Conservation (phyloP, 192 early-diverging fungal genomes). For the Chytriomyces confervae region DNA sequence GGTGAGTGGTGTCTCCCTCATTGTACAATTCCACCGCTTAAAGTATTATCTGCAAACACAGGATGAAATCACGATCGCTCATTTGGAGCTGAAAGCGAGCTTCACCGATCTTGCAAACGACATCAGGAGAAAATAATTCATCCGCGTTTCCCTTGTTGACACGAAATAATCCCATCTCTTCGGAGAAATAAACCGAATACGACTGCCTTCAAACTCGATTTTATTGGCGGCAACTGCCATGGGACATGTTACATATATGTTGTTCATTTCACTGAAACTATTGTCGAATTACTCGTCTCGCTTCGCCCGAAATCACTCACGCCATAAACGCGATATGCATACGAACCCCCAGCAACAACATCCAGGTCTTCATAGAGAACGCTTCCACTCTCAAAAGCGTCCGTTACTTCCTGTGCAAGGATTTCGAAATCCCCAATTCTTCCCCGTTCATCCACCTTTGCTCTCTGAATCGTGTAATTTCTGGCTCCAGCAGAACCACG, state of each 20-base stretch:
- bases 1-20: slow-evolving; percentile 29
- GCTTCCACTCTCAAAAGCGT: slow-evolving; percentile 18
- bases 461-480: slow-evolving; percentile 15
- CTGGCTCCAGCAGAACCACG: slow-evolving; percentile 19
- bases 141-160: not conserved
- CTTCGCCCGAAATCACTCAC: slow-evolving; percentile 11
- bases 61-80: slow-evolving; percentile 80
- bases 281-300: not conserved
- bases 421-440: not conserved
- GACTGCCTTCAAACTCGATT: too few relatives aligned
- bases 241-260: not conserved
- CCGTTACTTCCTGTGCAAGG: slow-evolving; percentile 1
- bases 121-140: slow-evolving; percentile 33
- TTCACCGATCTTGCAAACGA: slow-evolving; percentile 74
- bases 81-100: slow-evolving; percentile 82
- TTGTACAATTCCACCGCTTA: not conserved
- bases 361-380: not conserved
- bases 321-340: not conserved
- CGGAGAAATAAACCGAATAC: too few relatives aligned
- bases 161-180: too few relatives aligned
- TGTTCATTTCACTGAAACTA: not conserved
- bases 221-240: too few relatives aligned
- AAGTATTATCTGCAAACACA: slow-evolving; percentile 21
- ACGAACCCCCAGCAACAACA: not conserved
- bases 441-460: not conserved